A percentile compares a stretch with the other conserved stretches of the same genome.
These are phyloP conservation scores for Cronartium quercuum DNA, from an alignment of 1,284 basidiomycete species.

Conservation along the genomic window DNA sequence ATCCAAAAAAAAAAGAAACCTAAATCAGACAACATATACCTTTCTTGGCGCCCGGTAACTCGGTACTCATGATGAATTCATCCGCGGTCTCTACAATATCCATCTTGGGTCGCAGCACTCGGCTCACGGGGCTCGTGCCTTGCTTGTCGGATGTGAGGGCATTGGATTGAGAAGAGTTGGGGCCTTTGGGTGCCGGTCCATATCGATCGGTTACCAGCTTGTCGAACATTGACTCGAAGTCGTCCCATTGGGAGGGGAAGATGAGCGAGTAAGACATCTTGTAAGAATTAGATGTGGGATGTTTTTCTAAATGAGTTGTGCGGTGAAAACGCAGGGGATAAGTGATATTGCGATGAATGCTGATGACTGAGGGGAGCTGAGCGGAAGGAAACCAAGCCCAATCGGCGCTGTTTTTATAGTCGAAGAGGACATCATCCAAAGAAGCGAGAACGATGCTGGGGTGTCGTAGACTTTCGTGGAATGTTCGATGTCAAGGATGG, in stretches of 20 bases:
- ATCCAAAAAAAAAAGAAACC: too few relatives aligned
- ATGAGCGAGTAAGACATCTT: slow-evolving; percentile 31
- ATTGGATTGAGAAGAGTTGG: background rate
- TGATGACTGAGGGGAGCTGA: too few relatives aligned
- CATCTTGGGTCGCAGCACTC: slow-evolving; percentile 24
- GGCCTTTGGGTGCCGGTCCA: slow-evolving; percentile 6
- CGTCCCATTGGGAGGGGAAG: slow-evolving; percentile 28
- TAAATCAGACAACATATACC: background rate
- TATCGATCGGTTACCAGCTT: slow-evolving; percentile 29
- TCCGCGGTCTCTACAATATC: slow-evolving; percentile 32
- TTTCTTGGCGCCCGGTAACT: slow-evolving; percentile 29
- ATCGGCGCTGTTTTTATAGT: too few relatives aligned
- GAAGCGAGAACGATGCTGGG: too few relatives aligned
- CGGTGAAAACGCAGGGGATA: too few relatives aligned
- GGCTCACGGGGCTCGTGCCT: slow-evolving; percentile 12
- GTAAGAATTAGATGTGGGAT: too few relatives aligned
- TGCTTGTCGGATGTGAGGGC: background rate
- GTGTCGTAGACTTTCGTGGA: too few relatives aligned
- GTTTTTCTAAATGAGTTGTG: too few relatives aligned
- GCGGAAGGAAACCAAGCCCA: too few relatives aligned
- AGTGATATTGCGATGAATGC: too few relatives aligned
- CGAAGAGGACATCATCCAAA: too few relatives aligned
- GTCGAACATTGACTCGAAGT: slow-evolving; percentile 30
- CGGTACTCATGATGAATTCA: slow-evolving; percentile 14
- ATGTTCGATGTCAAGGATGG: too few relatives aligned